Percentiles rank a stretch among this genome's conserved stretches.
phyloP scores from a whole-genome alignment of 192 early-diverging fungal species.

The Rhizophagus clarus region DNA sequence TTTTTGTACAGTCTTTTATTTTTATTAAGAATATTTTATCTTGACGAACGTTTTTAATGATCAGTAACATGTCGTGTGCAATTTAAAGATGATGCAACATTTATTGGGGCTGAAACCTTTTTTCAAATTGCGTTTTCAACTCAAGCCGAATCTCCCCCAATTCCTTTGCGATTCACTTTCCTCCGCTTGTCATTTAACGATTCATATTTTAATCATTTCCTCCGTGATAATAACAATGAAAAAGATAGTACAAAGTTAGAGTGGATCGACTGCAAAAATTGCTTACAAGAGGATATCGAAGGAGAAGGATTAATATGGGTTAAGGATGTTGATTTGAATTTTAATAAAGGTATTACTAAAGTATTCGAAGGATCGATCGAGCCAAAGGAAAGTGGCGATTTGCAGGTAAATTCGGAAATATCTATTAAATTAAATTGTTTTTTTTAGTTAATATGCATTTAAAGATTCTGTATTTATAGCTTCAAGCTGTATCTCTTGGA shows the following conservation, averaged over 20 bases:
- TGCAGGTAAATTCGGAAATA: constrained; percentile 53
- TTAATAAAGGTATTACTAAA: constrained; percentile 51
- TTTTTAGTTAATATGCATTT: neutral
- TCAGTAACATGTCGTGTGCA: constrained; percentile 49
- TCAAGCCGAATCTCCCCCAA: constrained; percentile 44
- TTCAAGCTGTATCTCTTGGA: constrained; percentile 47
- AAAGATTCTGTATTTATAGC: constrained; percentile 31
- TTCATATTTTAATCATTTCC: constrained; percentile 56
- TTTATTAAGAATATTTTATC: neutral
- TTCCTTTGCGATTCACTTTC: constrained; percentile 46
- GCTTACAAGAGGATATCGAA: constrained; percentile 5
- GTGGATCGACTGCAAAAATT: constrained; percentile 40
- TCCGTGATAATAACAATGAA: constrained; percentile 43
- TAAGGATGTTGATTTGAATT: constrained; percentile 46
- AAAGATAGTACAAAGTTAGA: constrained; percentile 31
- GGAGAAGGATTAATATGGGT: constrained; percentile 39
- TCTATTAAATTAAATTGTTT: constrained; percentile 29
- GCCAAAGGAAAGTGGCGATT: constrained; percentile 55
- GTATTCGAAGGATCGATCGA: constrained; percentile 61
- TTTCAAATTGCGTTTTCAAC: constrained; percentile 65
- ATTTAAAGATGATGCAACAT: constrained; percentile 46
- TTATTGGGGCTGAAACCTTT: constrained; percentile 53
- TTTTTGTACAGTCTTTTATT: neutral
- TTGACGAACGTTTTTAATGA: constrained; percentile 25
- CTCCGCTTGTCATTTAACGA: constrained; percentile 65